These are phyloP conservation scores for Beauveria rudraprayagi DNA, from an alignment of 2,329 filamentous ascomycete species.

Conservation along the genomic window DNA sequence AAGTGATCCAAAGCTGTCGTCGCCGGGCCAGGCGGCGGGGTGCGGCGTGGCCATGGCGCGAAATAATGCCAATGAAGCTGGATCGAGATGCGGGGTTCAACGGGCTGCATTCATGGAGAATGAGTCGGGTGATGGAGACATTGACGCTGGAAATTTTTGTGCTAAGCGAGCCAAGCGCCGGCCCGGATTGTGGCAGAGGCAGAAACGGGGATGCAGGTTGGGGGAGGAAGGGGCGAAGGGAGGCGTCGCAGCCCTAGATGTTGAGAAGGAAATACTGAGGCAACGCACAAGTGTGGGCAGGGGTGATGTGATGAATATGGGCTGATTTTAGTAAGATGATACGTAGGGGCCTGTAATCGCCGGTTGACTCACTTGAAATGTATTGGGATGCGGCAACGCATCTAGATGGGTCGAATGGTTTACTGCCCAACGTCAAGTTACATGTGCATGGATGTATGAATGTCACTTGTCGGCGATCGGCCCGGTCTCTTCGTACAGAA, in stretches of 20 bases:
- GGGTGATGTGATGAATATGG: too few species aligned
- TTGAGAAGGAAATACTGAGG: background rate
- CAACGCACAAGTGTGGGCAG: too few species aligned
- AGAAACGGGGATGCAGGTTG: background rate
- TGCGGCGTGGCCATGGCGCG: background rate
- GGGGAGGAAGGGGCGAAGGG: background rate
- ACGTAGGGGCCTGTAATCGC: too few species aligned
- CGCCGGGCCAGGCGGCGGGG: background rate
- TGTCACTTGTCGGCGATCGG: too few species aligned
- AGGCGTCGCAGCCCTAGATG: background rate
- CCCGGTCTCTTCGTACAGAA: too few species aligned
- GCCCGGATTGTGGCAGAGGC: background rate
- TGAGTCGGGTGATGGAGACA: background rate
- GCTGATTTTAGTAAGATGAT: too few species aligned
- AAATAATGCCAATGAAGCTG: background rate
- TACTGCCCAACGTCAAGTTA: too few species aligned
- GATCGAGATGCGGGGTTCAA: background rate
- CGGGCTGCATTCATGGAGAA: background rate
- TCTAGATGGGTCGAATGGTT: too few species aligned
- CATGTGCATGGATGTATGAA: too few species aligned
- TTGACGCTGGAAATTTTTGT: background rate
- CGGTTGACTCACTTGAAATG: too few species aligned
- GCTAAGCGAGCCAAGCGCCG: background rate
- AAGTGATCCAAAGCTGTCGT: background rate
- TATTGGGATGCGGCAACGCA: too few species aligned